Evolutionary conservation across 2,329 filamentous ascomycete genomes (phyloP).

Genomic region (Exophiala mesophila): DNA sequence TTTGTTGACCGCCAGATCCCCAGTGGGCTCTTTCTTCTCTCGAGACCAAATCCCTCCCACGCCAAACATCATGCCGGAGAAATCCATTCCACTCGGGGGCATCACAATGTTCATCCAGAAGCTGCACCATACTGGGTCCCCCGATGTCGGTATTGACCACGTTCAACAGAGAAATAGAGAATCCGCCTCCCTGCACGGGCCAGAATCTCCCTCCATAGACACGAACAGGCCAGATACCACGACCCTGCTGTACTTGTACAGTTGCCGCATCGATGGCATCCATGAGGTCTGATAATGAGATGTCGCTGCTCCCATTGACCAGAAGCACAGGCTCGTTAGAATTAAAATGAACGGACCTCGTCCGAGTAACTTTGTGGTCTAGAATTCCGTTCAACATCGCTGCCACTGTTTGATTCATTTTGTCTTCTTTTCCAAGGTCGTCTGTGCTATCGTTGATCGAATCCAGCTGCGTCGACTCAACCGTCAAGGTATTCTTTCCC

Average conservation of each 20-base stretch:
- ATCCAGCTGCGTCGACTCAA: slow-evolving; percentile 1
- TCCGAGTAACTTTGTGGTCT: slow-evolving; percentile 6
- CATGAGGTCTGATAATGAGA: neutral
- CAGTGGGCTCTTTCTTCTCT: slow-evolving; percentile 7
- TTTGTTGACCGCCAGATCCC: neutral
- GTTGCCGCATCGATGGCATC: slow-evolving; percentile 9
- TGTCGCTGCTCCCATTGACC: slow-evolving; percentile 9
- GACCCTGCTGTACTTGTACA: slow-evolving; percentile 14
- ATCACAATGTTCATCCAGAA: slow-evolving; percentile 22
- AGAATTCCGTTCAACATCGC: slow-evolving; percentile 15
- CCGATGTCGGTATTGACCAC: slow-evolving; percentile 28
- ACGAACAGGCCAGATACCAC: slow-evolving; percentile 23
- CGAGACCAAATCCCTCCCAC: slow-evolving; percentile 19
- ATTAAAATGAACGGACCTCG: slow-evolving; percentile 18
- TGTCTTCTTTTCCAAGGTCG: neutral
- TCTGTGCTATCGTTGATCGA: neutral
- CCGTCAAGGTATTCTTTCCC: slow-evolving; percentile 14
- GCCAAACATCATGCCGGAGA: slow-evolving; percentile 20
- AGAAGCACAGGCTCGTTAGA: slow-evolving; percentile 26
- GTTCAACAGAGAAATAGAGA: slow-evolving; percentile 23
- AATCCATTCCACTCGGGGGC: slow-evolving; percentile 17
- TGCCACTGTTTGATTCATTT: slow-evolving; percentile 2
- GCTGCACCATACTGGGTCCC: slow-evolving; percentile 25
- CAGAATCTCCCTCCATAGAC: slow-evolving; percentile 17
- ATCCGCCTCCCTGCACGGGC: slow-evolving; percentile 1